phyloP scores from a whole-genome alignment of 1,284 basidiomycete species.

The Cystobasidium slooffiae region DNA sequence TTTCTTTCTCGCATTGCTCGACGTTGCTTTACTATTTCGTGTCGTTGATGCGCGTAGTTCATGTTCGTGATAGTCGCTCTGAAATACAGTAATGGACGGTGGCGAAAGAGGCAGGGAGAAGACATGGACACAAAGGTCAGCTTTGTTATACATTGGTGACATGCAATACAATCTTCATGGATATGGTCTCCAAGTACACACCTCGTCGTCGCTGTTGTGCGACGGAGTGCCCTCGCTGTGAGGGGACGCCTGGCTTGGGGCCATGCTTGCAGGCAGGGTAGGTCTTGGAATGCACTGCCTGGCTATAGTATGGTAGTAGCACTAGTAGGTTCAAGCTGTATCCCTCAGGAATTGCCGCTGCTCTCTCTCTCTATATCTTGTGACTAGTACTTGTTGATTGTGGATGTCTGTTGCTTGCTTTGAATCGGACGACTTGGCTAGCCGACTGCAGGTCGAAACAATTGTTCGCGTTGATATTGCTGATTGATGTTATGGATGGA shows the following conservation, averaged over 20 bases:
- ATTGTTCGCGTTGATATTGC: too few species aligned
- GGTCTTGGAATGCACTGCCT: background rate
- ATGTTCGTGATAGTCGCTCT: conserved; percentile 33
- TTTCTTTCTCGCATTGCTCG: background rate
- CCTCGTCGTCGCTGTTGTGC: conserved; percentile 23
- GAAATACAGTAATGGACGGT: background rate
- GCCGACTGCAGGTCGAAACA: too few species aligned
- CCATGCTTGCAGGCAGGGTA: background rate
- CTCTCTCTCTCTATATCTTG: too few species aligned
- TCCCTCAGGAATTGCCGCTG: too few species aligned
- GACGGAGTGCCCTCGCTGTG: conserved; percentile 10
- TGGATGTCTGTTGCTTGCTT: too few species aligned
- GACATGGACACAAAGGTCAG: too few species aligned
- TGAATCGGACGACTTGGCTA: too few species aligned
- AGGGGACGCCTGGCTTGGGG: background rate
- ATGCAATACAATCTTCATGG: background rate
- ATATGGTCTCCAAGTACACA: background rate
- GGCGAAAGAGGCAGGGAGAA: too few species aligned
- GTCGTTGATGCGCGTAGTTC: background rate
- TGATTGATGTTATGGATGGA: too few species aligned
- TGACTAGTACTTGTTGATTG: too few species aligned
- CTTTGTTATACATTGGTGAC: too few species aligned
- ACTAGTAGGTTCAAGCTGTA: background rate
- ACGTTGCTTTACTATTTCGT: background rate
- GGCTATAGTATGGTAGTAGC: too few species aligned